Conservation (phyloP, 192 early-diverging fungal genomes). For the Glomus cerebriforme region DNA sequence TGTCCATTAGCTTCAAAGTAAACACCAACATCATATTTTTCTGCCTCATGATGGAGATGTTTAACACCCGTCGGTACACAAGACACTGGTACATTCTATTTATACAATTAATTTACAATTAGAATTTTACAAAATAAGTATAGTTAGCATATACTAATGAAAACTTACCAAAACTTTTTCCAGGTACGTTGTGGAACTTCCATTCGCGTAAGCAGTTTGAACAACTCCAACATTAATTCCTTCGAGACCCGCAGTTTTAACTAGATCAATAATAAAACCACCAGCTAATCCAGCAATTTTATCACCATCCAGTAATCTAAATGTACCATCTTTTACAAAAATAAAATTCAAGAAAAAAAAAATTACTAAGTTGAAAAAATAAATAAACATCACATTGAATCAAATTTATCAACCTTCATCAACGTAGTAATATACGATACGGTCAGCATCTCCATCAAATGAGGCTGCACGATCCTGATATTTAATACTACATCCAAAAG, state of each 20-base stretch:
- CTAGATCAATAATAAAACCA: slow-evolving; percentile 90
- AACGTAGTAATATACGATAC: slow-evolving; percentile 94
- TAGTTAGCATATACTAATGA: neutral
- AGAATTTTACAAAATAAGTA: neutral
- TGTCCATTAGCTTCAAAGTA: slow-evolving; percentile 99
- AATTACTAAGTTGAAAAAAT: neutral
- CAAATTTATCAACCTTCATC: slow-evolving; percentile 59
- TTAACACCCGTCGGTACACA: slow-evolving; percentile 98
- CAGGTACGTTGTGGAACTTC: slow-evolving; percentile 92
- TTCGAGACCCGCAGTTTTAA: slow-evolving; percentile 75
- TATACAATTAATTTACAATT: slow-evolving; percentile 6
- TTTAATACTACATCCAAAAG: slow-evolving; percentile 64
- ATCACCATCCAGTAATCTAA: slow-evolving; percentile 97
- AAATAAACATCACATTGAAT: neutral
- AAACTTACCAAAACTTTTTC: slow-evolving; percentile 76
- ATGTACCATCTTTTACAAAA: slow-evolving; percentile 57
- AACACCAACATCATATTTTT: slow-evolving; percentile 96
- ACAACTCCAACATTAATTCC: slow-evolving; percentile 90
- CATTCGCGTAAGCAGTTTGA: slow-evolving; percentile 99
- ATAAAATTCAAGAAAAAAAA: neutral
- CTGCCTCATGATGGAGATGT: slow-evolving; percentile 98
- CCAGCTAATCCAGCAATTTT: slow-evolving; percentile 97
- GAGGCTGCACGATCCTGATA: slow-evolving; percentile 81
- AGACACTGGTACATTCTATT: slow-evolving; percentile 87
- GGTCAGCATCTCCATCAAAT: slow-evolving; percentile 98